Evolutionary conservation across 169 alveolate genomes (phyloP), one percentile per base, ranked within the genome.

Genomic region (Sarcocystis neurona): DNA sequence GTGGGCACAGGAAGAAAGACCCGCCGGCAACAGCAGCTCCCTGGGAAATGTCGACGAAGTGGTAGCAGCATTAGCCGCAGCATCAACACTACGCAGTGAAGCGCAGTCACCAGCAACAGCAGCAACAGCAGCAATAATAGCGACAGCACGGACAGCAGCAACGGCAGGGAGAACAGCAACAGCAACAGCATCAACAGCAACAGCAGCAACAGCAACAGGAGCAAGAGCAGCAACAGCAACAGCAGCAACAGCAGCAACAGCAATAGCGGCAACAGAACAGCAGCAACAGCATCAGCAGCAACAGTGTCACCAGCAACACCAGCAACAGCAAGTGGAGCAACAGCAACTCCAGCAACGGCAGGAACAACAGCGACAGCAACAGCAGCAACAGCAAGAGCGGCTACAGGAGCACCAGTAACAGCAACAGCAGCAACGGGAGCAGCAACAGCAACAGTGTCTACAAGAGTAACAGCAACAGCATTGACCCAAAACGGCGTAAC

Each of bases 211-310:
- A 43, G 50, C 44, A 63, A 48, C 48, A 1, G 12, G 5, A 78
- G 2, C 6, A 48, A 48, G 8, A 46, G 3, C 12, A 41, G 1
- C 27, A 12, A 47, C 2, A 48, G 30, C 50, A 0, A 20, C 2
- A 44, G 0, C 30, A 30, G 48, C 72, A 78, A 32, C 85, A 46
- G 68, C 85, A 50, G 75, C 75, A 20, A 10, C 56, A 5, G 50
- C 10, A 37, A 2, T 47, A 2, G 37, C 68, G 20, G 47, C 23
- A 60, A 27, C 32, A 50, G 50, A 27, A 27, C 23, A n/a, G 41
- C 75, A 46, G 46, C 32, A 46, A 32, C 75, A 27, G 75, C 32
- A 63, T n/a, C 75, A 63, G 75, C 75, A 63, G 75, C 75, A 63
- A 37, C 75, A 63, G 75, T 27, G 30, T 10, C 20, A 63, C 41